Base-by-base conservation (phyloP, 2,329 filamentous ascomycete genomes). In the Calonectria pseudoturangicola region DNA sequence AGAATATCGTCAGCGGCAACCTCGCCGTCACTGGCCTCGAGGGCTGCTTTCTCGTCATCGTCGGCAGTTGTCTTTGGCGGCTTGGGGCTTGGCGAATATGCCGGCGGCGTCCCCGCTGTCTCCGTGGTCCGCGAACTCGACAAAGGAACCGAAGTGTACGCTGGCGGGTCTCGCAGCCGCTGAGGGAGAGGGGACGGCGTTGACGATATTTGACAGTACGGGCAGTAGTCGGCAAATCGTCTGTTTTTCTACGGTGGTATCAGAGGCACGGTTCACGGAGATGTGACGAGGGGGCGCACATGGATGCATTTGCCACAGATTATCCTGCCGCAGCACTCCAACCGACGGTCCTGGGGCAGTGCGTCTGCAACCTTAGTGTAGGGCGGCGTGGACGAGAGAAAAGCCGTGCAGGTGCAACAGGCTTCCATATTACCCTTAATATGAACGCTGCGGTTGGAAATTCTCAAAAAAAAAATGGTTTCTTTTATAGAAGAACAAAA, bases 151-250 rank as follows among this genome's bases (percentile, higher is more conserved):
- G 80, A 74, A 79, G 87, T 85, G 85, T 95, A 95, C 13, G 90
- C 87, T 1, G 93, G 93, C n/a, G 93, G 93, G 72, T 93, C 90
- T 79, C 88, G 89, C 28, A 95, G 87, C 13, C 92, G 91, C 83
- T 92, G 91, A 1, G 91, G 87, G 4, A 92, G 83, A 9, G 83
- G 79, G 25, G 90, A 90, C 3, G 92, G 90, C 5, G 84, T 85
- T 54, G 86, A 89, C 6, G 92, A 92, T 77, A 95, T 89, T 83
- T 96, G 94, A 82, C 94, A 97, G 83, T 93, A 96, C 0, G 94
- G 94, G 81, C 91, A 91, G 81, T 91, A 91, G 41, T 87, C 85
- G 66, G 89, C 88, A 83, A 95, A 95, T 48, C 93, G 91, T 36
- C 88, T 85, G 81, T 95, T 95, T 58, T 89, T 84, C 90, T 91